Evolutionary conservation across 2,329 filamentous ascomycete species (phyloP), one percentile per base, ranked within the genome.

Genomic region (Alternaria sp.): DNA sequence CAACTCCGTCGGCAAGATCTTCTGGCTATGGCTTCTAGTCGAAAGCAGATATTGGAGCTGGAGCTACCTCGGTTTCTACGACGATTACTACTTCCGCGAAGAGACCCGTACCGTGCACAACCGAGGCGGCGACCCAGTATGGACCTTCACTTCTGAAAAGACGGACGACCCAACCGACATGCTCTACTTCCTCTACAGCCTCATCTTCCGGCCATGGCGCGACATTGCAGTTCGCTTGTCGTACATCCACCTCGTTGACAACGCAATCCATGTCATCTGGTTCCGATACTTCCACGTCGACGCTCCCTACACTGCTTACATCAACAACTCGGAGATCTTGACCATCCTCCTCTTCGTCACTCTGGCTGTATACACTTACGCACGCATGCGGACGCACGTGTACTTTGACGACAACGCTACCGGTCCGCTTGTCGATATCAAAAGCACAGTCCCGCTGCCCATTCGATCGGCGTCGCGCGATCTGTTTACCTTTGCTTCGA

Each of bases 191-290:
- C 43, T 14, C 15, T 57, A 49, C n/a, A 33, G 6, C 15, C 26
- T n/a, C 55, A 57, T 49, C 18, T 49, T 57, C 21, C 55, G 26
- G 9, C 55, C 44, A 2, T 57, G 55, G 55, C 55, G 44, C 43
- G 55, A 57, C 8, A 57, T 57, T 5, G 55, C 15, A 5, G 28
- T 57, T 14, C 28, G 55, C 2, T 3, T 57, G 20, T 49, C 55
- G 1, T 57, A 57, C 26, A 9, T 47, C 26, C 44, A 57, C 44
- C n/a, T 37, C 12, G 12, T 57, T 23, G 43, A 47, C 28, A 57
- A 57, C 15, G 23, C 43, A 5, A 47, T 57, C 14, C 55, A 49
- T 9, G 21, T 49, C 12, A 18, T 57, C 5, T 57, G 26, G 55
- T 20, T 50, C 14, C 45, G 23, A 21, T 44, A 58, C 11, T 26